phyloP scores from a whole-genome alignment of 2,329 filamentous ascomycete species.

The Colletotrichum horii region DNA sequence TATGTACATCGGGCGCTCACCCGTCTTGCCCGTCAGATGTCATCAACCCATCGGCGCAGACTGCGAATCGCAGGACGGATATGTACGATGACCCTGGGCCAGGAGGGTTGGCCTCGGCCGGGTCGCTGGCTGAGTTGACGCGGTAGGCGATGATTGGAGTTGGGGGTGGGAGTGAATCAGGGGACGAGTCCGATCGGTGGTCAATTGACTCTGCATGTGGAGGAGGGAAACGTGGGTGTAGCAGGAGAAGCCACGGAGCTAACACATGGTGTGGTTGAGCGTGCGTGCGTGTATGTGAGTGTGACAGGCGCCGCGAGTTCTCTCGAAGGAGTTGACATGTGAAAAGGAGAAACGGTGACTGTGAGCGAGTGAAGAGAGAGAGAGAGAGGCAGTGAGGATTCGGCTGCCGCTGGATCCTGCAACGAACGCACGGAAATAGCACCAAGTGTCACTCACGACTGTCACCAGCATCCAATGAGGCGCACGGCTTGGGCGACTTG shows the following conservation, averaged over 20 bases:
- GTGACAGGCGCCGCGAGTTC: neutral
- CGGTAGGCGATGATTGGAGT: constrained; percentile 15
- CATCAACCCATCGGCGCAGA: neutral
- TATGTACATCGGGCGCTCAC: neutral
- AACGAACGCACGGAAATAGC: constrained; percentile 5
- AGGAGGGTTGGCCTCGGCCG: neutral
- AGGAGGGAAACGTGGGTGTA: constrained; percentile 6
- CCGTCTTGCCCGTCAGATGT: neutral
- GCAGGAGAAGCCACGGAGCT: neutral
- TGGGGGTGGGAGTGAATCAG: constrained; percentile 1
- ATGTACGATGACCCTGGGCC: constrained; percentile 6
- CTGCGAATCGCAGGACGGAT: constrained; percentile 1
- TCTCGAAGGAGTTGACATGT: constrained; percentile 5
- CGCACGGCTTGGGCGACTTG: neutral
- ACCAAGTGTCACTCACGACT: neutral
- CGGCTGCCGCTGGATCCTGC: neutral
- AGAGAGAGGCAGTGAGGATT: neutral
- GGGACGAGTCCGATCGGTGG: neutral
- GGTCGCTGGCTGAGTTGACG: constrained; percentile 1
- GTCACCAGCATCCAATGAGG: neutral
- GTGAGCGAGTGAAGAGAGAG: neutral
- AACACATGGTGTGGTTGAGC: neutral
- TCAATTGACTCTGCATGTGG: constrained; percentile 11
- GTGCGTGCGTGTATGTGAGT: neutral
- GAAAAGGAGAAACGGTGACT: neutral